Percentiles rank a stretch among this genome's conserved stretches.
Evolutionary conservation across 1,284 basidiomycete genomes (phyloP).

Genomic region (Wolfiporia cocos): DNA sequence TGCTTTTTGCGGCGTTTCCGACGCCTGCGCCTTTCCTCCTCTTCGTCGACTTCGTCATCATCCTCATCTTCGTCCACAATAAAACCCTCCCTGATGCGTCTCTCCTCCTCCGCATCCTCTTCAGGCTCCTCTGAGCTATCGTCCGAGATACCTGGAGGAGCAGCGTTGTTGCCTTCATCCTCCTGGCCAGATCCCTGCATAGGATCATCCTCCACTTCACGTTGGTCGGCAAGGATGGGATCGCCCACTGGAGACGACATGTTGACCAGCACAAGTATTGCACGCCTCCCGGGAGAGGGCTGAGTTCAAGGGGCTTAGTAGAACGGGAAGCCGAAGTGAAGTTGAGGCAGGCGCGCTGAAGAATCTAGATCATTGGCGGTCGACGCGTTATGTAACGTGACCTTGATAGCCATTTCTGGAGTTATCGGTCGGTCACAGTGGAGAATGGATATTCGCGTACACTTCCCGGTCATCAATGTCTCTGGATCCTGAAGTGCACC

Average conservation of each 20-base stretch:
- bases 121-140: conserved; percentile 85
- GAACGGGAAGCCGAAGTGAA: conserved; percentile 2
- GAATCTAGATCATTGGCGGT: conserved; percentile 7
- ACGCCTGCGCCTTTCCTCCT: conserved; percentile 49
- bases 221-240: conserved; percentile 20
- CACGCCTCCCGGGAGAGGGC: no score
- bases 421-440: no score
- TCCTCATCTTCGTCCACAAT: conserved; percentile 85
- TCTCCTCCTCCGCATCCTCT: conserved; percentile 78
- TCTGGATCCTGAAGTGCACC: conserved; percentile 14
- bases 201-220: conserved; percentile 43
- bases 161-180: conserved; percentile 46
- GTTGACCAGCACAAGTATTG: conserved; percentile 20
- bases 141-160: conserved; percentile 41
- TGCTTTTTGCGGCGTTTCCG: conserved; percentile 65
- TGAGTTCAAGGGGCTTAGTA: conserved; percentile 1
- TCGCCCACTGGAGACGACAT: conserved; percentile 51
- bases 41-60: conserved; percentile 55
- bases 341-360: conserved; percentile 9
- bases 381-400: no score
- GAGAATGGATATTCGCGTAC: no score
- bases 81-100: conserved; percentile 71
- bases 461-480: neutral
- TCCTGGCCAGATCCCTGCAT: conserved; percentile 49
- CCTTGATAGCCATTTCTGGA: no score